Evolutionary conservation across 2,329 filamentous ascomycete genomes (phyloP), one percentile per base, ranked within the genome.

Genomic region (Claviceps africana): DNA sequence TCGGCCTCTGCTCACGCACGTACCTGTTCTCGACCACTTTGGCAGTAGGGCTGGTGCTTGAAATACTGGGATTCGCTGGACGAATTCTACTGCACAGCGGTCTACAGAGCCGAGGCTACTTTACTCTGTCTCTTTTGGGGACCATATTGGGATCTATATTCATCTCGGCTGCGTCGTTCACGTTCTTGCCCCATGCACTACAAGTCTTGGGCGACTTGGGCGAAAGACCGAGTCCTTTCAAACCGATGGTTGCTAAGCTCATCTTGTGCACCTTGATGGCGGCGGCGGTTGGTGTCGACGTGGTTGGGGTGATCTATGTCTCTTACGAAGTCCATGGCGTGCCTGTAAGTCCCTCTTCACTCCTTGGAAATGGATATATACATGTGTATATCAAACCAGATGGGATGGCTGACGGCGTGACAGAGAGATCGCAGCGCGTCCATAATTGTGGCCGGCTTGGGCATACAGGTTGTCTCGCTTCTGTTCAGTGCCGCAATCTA

Each of bases 51-150:
- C 11, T 35, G 33, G 13, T 35, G 33, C 33, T 35, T 17, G 33
- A 35, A 17, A 6, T 15, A 17, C 11, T 35, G 13, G 33, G 33
- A 35, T 35, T 35, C 33, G 33, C 13, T 17, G 33, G 33, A 4
- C 68, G 71, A 39, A 52, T 77, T 7, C 58, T 76, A 31, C 65
- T 76, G 13, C 64, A 65, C 43, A 60, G 57, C 8, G 57, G 65
- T 30, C 58, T 60, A 9, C 61, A 63, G 40, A 67, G 61, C 53
- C 62, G 64, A 47, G 59, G 61, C 3, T 67, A 63, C 53, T 75
- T 76, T 55, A 61, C 67, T 11, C 56, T 78, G 4, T 75, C 66
- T 52, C 59, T 77, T 33, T 56, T 74, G 13, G 74, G 75, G 19
- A 75, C 72, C 1, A 62, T 72, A 21, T 59, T 74, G 37, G 75